Evolutionary conservation across 2,329 filamentous ascomycete species (phyloP).

Genomic region (Stemphylium vesicarium): DNA sequence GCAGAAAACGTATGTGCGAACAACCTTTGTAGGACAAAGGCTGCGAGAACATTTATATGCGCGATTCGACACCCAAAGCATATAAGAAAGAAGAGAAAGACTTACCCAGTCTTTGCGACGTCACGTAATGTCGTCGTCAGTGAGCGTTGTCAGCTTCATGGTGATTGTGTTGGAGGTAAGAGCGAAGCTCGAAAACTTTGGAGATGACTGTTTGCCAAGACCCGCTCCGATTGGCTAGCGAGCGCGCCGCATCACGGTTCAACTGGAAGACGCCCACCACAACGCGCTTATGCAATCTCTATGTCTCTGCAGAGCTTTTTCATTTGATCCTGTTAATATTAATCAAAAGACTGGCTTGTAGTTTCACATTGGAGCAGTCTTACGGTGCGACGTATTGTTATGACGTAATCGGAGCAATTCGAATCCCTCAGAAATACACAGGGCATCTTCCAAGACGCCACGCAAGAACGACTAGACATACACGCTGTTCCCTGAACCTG

Average conservation of each 20-base stretch:
- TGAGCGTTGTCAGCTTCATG: constrained; percentile 18
- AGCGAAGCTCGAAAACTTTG: constrained; percentile 11
- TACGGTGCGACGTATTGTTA: not conserved
- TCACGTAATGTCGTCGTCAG: constrained; percentile 19
- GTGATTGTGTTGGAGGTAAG: constrained; percentile 8
- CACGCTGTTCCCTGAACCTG: not conserved
- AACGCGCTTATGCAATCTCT: not conserved
- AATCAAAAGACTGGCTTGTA: not conserved
- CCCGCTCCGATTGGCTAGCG: constrained; percentile 8
- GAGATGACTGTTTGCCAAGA: constrained; percentile 15
- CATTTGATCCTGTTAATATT: not conserved
- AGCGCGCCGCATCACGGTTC: not conserved
- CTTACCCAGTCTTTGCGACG: constrained; percentile 17
- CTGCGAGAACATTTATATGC: not conserved
- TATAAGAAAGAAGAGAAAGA: not conserved
- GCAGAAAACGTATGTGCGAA: not conserved
- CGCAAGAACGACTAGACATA: constrained; percentile 2
- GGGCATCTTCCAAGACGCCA: constrained; percentile 6
- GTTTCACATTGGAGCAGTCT: not conserved
- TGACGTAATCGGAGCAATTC: constrained; percentile 16
- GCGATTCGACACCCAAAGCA: not conserved
- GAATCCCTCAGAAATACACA: constrained; percentile 3
- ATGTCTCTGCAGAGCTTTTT: not conserved
- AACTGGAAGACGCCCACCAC: not conserved
- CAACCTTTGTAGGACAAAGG: not conserved